A percentile compares a stretch with the other conserved stretches of the same genome.
Evolutionary conservation across 495 filamentous ascomycete genomes (phyloP).

Genomic region (Bryoglossum gracile): DNA sequence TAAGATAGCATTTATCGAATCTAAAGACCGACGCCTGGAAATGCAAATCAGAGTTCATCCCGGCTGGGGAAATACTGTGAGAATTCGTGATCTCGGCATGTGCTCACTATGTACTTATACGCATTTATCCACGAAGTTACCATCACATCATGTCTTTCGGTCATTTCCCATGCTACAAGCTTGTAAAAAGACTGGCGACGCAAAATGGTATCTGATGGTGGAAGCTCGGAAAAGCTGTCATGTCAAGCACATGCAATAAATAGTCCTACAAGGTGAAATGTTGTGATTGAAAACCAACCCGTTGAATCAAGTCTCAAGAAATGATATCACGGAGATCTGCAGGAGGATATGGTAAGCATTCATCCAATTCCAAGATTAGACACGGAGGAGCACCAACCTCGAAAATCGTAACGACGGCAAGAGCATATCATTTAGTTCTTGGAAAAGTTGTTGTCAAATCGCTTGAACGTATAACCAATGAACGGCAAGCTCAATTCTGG

Average conservation of each 20-base stretch:
- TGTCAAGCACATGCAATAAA: constrained; percentile 2
- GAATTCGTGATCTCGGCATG: constrained; percentile 5
- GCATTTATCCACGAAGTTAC: no score
- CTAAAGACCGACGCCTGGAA: constrained; percentile 15
- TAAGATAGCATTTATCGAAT: constrained; percentile 1
- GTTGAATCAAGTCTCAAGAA: no score
- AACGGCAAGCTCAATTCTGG: constrained; percentile 94
- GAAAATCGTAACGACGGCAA: no score
- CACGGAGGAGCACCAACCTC: no score
- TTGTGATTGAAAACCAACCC: background rate
- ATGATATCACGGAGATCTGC: no score
- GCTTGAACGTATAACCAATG: constrained; percentile 98
- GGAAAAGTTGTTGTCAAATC: constrained; percentile 68
- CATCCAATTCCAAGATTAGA: background rate
- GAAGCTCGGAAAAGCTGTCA: background rate
- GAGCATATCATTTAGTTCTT: no score
- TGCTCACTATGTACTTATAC: constrained; percentile 5
- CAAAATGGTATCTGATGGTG: constrained; percentile 18
- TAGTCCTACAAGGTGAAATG: background rate
- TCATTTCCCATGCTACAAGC: background rate
- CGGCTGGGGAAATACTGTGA: background rate
- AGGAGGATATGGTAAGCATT: background rate
- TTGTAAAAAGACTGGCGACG: constrained; percentile 4
- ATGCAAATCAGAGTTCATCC: constrained; percentile 18
- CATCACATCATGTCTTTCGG: background rate